Percentiles rank a stretch among this genome's conserved stretches.
Conservation (phyloP, 2,329 filamentous ascomycete species). For the Monosporascus ibericus region DNA sequence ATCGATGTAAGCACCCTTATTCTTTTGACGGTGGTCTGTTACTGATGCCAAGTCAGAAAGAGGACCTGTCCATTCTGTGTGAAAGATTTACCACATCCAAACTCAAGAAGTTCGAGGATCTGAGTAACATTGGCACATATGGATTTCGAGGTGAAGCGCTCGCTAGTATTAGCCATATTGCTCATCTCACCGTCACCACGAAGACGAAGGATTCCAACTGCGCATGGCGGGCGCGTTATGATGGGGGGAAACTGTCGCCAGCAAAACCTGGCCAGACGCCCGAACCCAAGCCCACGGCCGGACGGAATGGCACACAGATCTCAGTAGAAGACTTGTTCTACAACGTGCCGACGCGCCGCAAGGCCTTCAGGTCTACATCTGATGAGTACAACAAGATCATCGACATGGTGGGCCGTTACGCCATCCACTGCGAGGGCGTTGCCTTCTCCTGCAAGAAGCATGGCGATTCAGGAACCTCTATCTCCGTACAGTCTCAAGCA, state of each 20-base stretch:
- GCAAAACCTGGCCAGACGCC: constrained; percentile 81
- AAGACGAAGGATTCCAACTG: constrained; percentile 82
- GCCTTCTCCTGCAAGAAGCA: constrained; percentile 96
- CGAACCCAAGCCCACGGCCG: constrained; percentile 83
- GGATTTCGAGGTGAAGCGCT: constrained; percentile 96
- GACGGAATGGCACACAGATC: constrained; percentile 86
- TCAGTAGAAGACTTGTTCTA: constrained; percentile 97
- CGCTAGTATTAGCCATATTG: constrained; percentile 97
- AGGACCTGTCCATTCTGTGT: constrained; percentile 86
- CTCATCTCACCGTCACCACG: constrained; percentile 90
- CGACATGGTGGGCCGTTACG: constrained; percentile 88
- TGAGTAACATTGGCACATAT: constrained; percentile 86
- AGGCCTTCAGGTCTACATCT: constrained; percentile 82
- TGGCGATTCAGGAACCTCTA: constrained; percentile 75
- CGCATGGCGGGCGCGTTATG: constrained; percentile 86
- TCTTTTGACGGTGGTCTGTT: constrained; percentile 7
- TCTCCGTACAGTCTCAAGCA: constrained; percentile 71
- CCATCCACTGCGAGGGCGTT: constrained; percentile 85
- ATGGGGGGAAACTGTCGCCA: constrained; percentile 72
- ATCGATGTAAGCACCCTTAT: constrained; percentile 63
- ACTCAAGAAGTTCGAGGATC: constrained; percentile 85
- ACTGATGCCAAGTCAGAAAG: constrained; percentile 52
- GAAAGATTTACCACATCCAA: constrained; percentile 97
- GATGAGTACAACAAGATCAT: constrained; percentile 98
- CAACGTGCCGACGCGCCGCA: constrained; percentile 82